Percentiles rank a stretch among this genome's conserved stretches.
phyloP scores from a whole-genome alignment of 192 early-diverging fungal genomes.

The Coemansia erecta region DNA sequence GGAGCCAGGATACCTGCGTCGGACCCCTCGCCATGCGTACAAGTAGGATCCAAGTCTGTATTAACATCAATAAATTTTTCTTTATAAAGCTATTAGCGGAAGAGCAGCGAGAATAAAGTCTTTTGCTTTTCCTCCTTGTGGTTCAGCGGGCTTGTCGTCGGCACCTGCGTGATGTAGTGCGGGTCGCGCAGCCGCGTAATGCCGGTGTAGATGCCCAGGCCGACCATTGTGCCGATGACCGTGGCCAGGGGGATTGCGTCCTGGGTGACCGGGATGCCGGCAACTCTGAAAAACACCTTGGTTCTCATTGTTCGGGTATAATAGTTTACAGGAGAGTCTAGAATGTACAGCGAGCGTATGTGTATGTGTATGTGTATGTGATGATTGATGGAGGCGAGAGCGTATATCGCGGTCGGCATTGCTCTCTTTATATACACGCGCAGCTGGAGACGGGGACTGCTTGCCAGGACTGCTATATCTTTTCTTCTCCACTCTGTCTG shows the following conservation, averaged over 20 bases:
- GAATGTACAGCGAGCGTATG: no score
- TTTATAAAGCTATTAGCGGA: background rate
- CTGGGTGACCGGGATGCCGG: constrained; percentile 40
- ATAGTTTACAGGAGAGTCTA: background rate
- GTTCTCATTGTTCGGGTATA: constrained; percentile 13
- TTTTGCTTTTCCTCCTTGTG: background rate
- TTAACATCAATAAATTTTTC: background rate
- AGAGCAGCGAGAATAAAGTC: background rate
- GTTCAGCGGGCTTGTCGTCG: background rate
- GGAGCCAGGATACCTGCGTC: constrained; percentile 49
- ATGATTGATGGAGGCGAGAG: background rate
- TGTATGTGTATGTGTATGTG: background rate
- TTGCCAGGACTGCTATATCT: no score
- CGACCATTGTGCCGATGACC: constrained; percentile 20
- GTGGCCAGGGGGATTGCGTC: constrained; percentile 30
- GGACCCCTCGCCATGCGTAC: constrained; percentile 35
- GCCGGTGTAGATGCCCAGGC: constrained; percentile 42
- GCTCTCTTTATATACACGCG: background rate
- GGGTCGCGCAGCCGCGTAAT: constrained; percentile 40
- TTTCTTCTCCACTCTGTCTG: no score
- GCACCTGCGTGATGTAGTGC: constrained; percentile 25
- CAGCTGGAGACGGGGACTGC: no score
- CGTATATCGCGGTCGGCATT: background rate
- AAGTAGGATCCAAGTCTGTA: constrained; percentile 9
- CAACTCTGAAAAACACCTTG: constrained; percentile 36